A percentile compares a stretch with the other conserved stretches of the same genome.
phyloP scores from a whole-genome alignment of 169 alveolate genomes.

The Theileria parva region DNA sequence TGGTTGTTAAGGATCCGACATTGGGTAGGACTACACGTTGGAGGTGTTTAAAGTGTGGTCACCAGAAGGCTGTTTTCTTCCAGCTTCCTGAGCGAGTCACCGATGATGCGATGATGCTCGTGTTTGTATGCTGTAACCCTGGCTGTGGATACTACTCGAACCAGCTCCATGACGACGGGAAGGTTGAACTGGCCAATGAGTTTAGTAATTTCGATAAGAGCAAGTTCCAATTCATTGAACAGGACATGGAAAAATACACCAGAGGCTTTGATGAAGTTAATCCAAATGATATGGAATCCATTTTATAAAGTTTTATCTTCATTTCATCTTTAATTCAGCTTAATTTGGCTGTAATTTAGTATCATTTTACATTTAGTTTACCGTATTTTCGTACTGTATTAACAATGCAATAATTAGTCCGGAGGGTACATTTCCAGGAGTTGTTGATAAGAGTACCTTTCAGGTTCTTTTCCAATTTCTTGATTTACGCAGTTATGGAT shows the following conservation, averaged over 20 bases:
- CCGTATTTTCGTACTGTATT: too few relatives aligned
- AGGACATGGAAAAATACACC: background rate
- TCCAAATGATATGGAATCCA: slow-evolving; percentile 6
- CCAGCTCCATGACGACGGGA: slow-evolving; percentile 64
- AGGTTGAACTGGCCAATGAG: slow-evolving; percentile 12
- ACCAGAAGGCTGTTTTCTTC: slow-evolving; percentile 83
- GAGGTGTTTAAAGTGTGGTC: slow-evolving; percentile 83
- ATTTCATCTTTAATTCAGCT: too few relatives aligned
- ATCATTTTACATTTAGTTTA: too few relatives aligned
- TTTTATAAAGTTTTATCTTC: background rate
- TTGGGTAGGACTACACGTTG: slow-evolving; percentile 87
- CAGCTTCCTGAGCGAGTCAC: slow-evolving; percentile 88
- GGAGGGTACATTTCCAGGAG: slow-evolving; percentile 34
- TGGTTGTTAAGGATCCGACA: slow-evolving; percentile 86
- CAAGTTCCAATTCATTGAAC: slow-evolving; percentile 4
- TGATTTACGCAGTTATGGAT: slow-evolving; percentile 79
- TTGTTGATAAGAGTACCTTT: slow-evolving; percentile 35
- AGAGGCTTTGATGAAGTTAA: background rate
- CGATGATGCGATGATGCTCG: slow-evolving; percentile 89
- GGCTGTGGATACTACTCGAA: slow-evolving; percentile 77
- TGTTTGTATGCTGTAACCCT: slow-evolving; percentile 83
- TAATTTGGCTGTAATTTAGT: too few relatives aligned
- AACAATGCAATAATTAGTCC: background rate
- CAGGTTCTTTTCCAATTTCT: slow-evolving; percentile 58
- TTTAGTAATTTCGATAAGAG: slow-evolving; percentile 18